These are phyloP conservation scores for Mucor irregularis DNA, from an alignment of 371 early-diverging fungal genomes.

Conservation along the genomic window DNA sequence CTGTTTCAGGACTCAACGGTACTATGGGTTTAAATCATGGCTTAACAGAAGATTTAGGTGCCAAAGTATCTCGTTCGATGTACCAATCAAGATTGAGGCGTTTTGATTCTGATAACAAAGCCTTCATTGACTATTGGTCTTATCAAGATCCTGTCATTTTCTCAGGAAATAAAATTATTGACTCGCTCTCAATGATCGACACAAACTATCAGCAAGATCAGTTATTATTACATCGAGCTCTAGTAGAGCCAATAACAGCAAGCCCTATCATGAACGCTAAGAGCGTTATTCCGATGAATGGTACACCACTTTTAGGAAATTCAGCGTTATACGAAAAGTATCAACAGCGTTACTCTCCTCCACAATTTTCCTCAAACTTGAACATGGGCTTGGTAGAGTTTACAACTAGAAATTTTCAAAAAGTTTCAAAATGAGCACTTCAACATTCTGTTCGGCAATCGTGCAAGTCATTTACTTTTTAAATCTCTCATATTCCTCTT, in stretches of 20 bases:
- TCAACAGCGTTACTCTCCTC: neutral
- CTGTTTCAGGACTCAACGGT: slow-evolving; percentile 32
- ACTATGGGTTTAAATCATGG: slow-evolving; percentile 31
- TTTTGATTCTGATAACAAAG: neutral
- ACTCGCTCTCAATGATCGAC: slow-evolving; percentile 17
- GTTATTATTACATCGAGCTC: slow-evolving; percentile 23
- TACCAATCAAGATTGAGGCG: slow-evolving; percentile 18
- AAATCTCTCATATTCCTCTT: slow-evolving; percentile 83
- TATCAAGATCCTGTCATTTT: slow-evolving; percentile 14
- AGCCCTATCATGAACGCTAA: slow-evolving; percentile 39
- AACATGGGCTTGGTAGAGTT: slow-evolving; percentile 5
- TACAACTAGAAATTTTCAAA: neutral
- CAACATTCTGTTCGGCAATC: neutral
- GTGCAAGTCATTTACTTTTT: slow-evolving; percentile 58
- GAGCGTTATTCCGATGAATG: slow-evolving; percentile 3
- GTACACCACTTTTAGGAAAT: neutral
- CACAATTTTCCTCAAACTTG: neutral
- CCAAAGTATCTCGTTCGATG: slow-evolving; percentile 31
- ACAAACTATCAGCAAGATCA: slow-evolving; percentile 19
- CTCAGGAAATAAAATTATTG: slow-evolving; percentile 7
- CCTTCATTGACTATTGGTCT: slow-evolving; percentile 19
- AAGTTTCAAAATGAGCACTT: neutral
- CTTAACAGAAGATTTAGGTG: slow-evolving; percentile 35
- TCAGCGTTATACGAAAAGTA: neutral
- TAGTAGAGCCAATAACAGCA: slow-evolving; percentile 18